A percentile compares a stretch with the other conserved stretches of the same genome.
Evolutionary conservation across 305 asterid species (phyloP).

Genomic region (Plantago coronopus): DNA sequence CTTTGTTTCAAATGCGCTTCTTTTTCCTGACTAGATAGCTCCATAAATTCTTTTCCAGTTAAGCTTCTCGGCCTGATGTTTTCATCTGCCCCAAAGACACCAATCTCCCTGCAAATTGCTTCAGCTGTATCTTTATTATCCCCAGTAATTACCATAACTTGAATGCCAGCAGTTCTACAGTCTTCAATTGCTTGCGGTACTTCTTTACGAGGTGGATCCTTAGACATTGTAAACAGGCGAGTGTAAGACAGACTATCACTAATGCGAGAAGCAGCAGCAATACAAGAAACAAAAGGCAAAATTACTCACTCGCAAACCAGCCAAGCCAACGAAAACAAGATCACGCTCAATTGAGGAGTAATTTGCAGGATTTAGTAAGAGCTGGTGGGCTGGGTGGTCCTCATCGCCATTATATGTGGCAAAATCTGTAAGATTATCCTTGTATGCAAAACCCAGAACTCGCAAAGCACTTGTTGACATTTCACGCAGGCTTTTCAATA

Average conservation of each 20-base stretch:
- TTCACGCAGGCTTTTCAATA: constrained; percentile 59
- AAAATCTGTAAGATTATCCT: constrained; percentile 62
- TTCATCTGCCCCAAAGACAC: constrained; percentile 65
- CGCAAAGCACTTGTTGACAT: constrained; percentile 78
- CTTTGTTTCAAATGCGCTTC: constrained; percentile 47
- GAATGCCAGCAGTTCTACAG: constrained; percentile 88
- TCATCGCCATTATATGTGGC: constrained; percentile 80
- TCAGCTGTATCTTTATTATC: constrained; percentile 90
- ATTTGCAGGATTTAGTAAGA: constrained; percentile 70
- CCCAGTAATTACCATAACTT: constrained; percentile 89
- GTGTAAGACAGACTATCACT: constrained; percentile 13
- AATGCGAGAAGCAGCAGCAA: constrained; percentile 1
- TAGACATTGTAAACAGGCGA: constrained; percentile 15
- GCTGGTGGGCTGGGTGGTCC: constrained; percentile 92
- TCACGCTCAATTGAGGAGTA: constrained; percentile 84
- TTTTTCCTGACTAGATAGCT: constrained; percentile 39
- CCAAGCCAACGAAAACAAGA: constrained; percentile 79
- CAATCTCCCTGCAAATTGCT: constrained; percentile 86
- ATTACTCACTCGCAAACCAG: constrained; percentile 85
- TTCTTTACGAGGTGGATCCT: constrained; percentile 95
- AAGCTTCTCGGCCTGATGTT: constrained; percentile 55
- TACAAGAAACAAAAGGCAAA: constrained; percentile 1
- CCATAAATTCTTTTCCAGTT: constrained; percentile 69
- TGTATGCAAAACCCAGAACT: constrained; percentile 87
- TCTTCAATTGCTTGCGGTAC: constrained; percentile 88